These are phyloP conservation scores for Skeletonema tropicum DNA, from an alignment of 108 stramenopile genomes.

Conservation along the genomic window DNA sequence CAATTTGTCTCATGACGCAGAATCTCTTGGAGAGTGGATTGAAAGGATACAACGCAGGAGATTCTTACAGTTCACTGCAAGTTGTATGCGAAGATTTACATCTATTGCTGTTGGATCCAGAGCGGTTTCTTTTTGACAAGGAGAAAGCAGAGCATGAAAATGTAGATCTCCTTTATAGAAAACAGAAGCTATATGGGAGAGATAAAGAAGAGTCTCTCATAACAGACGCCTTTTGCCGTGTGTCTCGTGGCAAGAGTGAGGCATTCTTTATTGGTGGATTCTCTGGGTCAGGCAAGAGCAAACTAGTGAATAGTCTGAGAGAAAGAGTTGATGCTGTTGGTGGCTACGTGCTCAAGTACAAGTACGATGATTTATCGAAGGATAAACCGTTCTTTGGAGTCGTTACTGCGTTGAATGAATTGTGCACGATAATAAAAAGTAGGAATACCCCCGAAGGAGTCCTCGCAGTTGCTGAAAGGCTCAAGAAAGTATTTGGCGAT, in stretches of 20 bases:
- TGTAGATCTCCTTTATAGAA: background rate
- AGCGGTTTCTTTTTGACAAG: conserved; percentile 3
- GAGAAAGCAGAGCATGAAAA: background rate
- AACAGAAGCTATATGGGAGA: conserved; percentile 26
- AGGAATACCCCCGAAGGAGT: conserved; percentile 4
- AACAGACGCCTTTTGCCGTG: conserved; percentile 29
- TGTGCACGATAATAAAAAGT: conserved; percentile 14
- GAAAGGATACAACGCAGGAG: background rate
- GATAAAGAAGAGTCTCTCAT: conserved; percentile 18
- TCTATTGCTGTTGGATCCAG: conserved; percentile 7
- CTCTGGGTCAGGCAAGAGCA: conserved; percentile 33
- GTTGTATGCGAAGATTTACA: conserved; percentile 4
- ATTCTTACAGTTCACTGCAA: background rate
- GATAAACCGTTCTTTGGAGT: conserved; percentile 22
- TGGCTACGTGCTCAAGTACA: conserved; percentile 26
- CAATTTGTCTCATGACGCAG: conserved; percentile 3
- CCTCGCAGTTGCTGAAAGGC: conserved; percentile 5
- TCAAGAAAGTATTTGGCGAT: conserved; percentile 13
- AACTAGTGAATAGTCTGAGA: conserved; percentile 19
- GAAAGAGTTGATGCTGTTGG: conserved; percentile 19
- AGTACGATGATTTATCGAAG: conserved; percentile 33
- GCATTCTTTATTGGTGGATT: conserved; percentile 29
- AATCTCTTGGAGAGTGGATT: conserved; percentile 7
- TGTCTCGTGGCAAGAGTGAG: conserved; percentile 28
- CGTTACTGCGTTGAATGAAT: conserved; percentile 26